Evolutionary conservation across 108 stramenopile genomes (phyloP), one percentile per base, ranked within the genome.

Genomic region (Nitzschia sp.): DNA sequence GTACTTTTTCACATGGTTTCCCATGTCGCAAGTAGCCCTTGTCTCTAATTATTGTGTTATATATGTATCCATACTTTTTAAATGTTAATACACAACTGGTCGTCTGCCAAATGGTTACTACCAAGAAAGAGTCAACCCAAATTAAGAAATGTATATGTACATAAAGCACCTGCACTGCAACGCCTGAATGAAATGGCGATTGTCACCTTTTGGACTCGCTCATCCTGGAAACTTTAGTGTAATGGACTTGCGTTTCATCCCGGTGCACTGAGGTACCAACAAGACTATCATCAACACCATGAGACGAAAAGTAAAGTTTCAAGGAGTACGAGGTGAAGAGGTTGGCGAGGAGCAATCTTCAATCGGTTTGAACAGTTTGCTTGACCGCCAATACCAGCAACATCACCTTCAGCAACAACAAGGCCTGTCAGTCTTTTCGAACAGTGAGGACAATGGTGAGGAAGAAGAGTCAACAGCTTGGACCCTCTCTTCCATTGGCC

Each of bases 271-370:
- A 34, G 29, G 29, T 34, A 34, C 29, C 29, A 34, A 34, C 29
- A 34, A 34, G 29, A 34, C 29, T 5, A 34, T 34, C 29, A 34
- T 17, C 46, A 17, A 48, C 21, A 62, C 61, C 61, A 62, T 62
- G 61, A 62, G 61, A 24, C 15, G 67, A 26, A 68, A 68, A 57
- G 67, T 68, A 1, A 68, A 68, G 55, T 68, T 68, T 51, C 67
- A 68, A 57, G 56, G 67, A 39, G 22, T 52, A 11, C 17, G 51
- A n/a, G 11, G 14, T 11, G 55, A 68, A 8, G 67, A 68, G 15
- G 52, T 19, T 15, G 65, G 25, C 5, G 67, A 68, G 9, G 67
- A 68, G 10, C 20, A 60, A 15, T 55, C 67, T n/a, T 68, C 67
- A 24, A 24, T 57, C 11, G 53, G 67, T 38, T 57, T 68, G 55